phyloP scores from a whole-genome alignment of 495 filamentous ascomycete species.

The Tuber umbilicatum region DNA sequence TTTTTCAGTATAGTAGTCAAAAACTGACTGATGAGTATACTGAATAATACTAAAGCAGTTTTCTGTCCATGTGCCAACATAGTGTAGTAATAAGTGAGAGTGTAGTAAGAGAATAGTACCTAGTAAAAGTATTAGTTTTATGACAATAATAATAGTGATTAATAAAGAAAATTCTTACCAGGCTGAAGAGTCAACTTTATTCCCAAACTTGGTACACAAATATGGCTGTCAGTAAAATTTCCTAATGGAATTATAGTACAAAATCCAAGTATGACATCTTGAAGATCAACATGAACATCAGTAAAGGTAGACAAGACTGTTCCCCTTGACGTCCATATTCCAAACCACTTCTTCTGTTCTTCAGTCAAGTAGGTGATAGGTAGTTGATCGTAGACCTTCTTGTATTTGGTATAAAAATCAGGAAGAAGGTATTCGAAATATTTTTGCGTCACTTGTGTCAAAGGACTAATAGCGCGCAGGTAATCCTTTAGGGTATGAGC shows the following conservation, averaged over 20 bases:
- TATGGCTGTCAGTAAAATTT: not conserved
- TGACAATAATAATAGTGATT: not conserved
- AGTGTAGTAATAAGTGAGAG: not conserved
- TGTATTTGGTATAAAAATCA: not conserved
- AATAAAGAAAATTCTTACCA: not conserved
- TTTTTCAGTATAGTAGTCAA: too few relatives aligned
- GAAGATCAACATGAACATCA: not conserved
- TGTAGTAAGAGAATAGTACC: not conserved
- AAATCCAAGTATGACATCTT: not conserved
- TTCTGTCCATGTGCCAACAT: not conserved
- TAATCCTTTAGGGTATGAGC: not conserved
- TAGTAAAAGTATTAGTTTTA: not conserved
- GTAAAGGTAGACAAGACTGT: not conserved
- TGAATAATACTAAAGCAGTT: not conserved
- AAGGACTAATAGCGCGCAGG: not conserved
- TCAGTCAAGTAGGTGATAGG: not conserved
- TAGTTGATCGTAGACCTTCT: not conserved
- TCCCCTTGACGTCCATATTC: not conserved
- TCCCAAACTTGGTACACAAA: not conserved
- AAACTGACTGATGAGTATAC: not conserved
- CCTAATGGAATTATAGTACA: not conserved
- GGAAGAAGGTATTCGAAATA: not conserved
- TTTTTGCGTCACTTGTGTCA: not conserved
- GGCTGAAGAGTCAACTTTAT: not conserved
- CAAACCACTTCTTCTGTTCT: not conserved